Evolutionary conservation across 2,329 filamentous ascomycete genomes (phyloP), one percentile per base, ranked within the genome.

Genomic region (Decorospora gaudefroyi): DNA sequence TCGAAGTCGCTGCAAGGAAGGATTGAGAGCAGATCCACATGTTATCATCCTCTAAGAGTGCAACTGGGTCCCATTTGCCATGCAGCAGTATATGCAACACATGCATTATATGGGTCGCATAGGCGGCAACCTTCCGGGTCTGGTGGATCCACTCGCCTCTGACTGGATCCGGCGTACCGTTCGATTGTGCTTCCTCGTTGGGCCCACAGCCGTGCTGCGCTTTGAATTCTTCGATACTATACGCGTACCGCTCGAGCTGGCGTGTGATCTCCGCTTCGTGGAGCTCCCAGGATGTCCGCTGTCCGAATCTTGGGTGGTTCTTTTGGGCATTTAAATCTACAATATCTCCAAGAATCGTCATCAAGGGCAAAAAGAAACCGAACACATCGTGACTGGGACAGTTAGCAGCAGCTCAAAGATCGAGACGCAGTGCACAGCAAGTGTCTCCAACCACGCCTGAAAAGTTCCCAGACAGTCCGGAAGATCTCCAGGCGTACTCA

Each of bases 41-140:
- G 65, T 96, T 90, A 61, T 92, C 88, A 69, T 96, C 90, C 62
- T 96, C 90, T 3, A 96, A 79, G 10, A 96, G 79, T 41, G 87
- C 88, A 59, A 96, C 90, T 0, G 91, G 91, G 66, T 96, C 91
- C 91, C 91, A 96, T 72, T 95, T 95, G 4, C 89, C 90, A 15
- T 90, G 85, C 13, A 96, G 78, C 3, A 96, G 78, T 30, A 96
- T 93, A 68, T 96, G 90, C 26, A 96, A 76, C 8, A 95, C 91
- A 64, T 96, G 89, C 88, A 96, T 93, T 29, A 96, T 88, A 58
- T 96, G 90, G 1, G 88, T 95, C 35, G 88, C 88, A 65, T 96
- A 96, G 0, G 90, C 89, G 33, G 90, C 81, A 19, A 95, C 88
- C 55, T 93, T 93, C 55, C 84, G 85, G 1, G 88, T 92, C 70